Conservation (phyloP, 768 basidiomycete species). For the Hygrocybe punicea region DNA sequence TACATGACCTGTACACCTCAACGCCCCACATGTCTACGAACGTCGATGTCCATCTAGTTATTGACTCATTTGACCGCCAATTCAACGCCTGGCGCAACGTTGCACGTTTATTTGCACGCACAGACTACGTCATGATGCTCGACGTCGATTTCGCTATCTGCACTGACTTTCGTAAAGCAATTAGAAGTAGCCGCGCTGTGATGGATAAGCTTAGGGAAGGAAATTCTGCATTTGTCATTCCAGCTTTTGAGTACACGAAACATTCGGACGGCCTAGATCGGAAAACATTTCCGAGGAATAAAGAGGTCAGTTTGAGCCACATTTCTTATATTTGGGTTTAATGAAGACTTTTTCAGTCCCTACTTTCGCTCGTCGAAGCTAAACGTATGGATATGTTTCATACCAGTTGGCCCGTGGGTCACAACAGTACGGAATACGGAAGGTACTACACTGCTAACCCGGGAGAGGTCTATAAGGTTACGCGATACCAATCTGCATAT, state of each 20-base stretch:
- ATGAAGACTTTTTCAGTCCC: conserved; percentile 39
- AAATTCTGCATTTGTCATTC: conserved; percentile 69
- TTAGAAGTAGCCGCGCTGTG: conserved; percentile 44
- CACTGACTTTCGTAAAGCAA: conserved; percentile 67
- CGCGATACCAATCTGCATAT: conserved; percentile 76
- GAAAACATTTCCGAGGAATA: conserved; percentile 60
- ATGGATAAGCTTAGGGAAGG: conserved; percentile 55
- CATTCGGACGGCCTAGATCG: conserved; percentile 62
- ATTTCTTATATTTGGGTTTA: no score
- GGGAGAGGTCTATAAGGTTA: conserved; percentile 72
- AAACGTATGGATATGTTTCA: conserved; percentile 74
- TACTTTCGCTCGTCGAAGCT: conserved; percentile 56
- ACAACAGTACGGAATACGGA: conserved; percentile 76
- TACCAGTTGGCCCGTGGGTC: conserved; percentile 70
- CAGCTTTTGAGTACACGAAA: conserved; percentile 77
- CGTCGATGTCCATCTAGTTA: conserved; percentile 83
- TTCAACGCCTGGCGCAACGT: conserved; percentile 90
- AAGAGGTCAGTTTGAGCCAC: conserved; percentile 47
- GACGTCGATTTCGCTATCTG: conserved; percentile 87
- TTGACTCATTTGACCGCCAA: conserved; percentile 77
- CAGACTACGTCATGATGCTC: conserved; percentile 85
- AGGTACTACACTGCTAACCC: conserved; percentile 58
- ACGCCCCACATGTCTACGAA: conserved; percentile 60
- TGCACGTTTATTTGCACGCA: conserved; percentile 79
- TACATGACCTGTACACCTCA: conserved; percentile 65